Evolutionary conservation across 2,329 filamentous ascomycete genomes (phyloP).

Genomic region (Plenodomus biglobosus): DNA sequence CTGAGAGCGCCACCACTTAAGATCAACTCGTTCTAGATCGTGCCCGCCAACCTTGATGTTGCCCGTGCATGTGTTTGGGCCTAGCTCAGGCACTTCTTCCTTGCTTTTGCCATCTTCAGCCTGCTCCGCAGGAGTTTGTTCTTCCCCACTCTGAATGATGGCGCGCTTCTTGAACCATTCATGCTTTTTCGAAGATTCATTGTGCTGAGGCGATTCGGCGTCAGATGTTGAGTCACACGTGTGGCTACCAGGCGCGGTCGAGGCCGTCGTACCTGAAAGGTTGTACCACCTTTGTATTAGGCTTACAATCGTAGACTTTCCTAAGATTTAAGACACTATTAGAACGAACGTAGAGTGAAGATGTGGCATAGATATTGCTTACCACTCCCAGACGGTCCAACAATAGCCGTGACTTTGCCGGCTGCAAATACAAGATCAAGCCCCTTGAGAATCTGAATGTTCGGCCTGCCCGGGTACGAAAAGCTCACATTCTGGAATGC

Average conservation of each 20-base stretch:
- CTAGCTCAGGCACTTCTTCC: slow-evolving; percentile 14
- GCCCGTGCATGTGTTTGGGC: slow-evolving; percentile 40
- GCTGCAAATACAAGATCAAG: slow-evolving; percentile 61
- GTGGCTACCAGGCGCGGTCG: slow-evolving; percentile 47
- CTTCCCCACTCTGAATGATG: too few species aligned
- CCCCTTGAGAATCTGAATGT: slow-evolving; percentile 64
- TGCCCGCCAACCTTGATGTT: slow-evolving; percentile 30
- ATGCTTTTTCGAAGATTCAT: slow-evolving; percentile 16
- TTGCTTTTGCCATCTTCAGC: background rate
- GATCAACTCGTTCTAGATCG: slow-evolving; percentile 35
- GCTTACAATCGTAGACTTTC: slow-evolving; percentile 74
- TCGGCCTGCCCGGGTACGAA: slow-evolving; percentile 53
- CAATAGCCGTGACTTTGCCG: slow-evolving; percentile 71
- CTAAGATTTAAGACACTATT: too few species aligned
- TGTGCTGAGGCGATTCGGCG: background rate
- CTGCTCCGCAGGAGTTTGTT: slow-evolving; percentile 2
- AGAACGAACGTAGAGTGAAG: too few species aligned
- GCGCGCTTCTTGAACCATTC: slow-evolving; percentile 12
- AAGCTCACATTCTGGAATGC: slow-evolving; percentile 40
- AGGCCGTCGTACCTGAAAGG: too few species aligned
- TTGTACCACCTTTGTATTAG: slow-evolving; percentile 73
- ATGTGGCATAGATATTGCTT: too few species aligned
- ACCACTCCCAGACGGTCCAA: slow-evolving; percentile 67
- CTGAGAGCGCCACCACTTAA: slow-evolving; percentile 51
- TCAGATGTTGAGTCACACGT: slow-evolving; percentile 6